These are phyloP conservation scores for Cercophora newfieldiana DNA, from an alignment of 495 filamentous ascomycete genomes.

Conservation along the genomic window DNA sequence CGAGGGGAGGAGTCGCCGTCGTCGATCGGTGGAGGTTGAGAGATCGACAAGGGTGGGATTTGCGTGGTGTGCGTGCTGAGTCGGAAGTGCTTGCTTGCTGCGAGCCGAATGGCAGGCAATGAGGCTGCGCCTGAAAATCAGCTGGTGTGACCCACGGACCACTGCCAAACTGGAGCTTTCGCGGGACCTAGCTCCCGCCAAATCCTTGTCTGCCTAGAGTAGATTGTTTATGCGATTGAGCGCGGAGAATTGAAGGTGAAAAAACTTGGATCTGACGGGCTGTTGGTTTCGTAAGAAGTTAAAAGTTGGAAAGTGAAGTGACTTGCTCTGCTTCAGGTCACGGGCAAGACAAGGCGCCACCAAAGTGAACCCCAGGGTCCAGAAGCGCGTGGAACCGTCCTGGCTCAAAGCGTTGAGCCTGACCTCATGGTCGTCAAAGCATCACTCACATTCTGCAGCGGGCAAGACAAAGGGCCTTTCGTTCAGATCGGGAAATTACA, in stretches of 20 bases:
- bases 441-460: not conserved
- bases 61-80: not conserved
- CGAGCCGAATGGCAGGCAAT: not conserved
- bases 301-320: not conserved
- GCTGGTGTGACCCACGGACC: slow-evolving; percentile 8
- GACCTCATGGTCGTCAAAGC: not conserved
- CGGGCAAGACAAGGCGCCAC: not conserved
- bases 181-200: not conserved
- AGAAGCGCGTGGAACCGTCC: not conserved
- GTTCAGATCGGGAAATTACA: slow-evolving; percentile 13
- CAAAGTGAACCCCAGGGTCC: not conserved
- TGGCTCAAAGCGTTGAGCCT: not conserved
- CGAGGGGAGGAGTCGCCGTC: not conserved
- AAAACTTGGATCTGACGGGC: not conserved
- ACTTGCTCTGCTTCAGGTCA: not conserved
- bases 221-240: not conserved
- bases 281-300: too few species aligned
- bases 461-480: not conserved
- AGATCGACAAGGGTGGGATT: not conserved
- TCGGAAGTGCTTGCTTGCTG: not conserved
- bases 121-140: slow-evolving; percentile 7
- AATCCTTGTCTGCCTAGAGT: not conserved
- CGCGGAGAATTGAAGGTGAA: not conserved
- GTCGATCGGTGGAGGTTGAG: not conserved
- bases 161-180: not conserved